A percentile compares a stretch with the other conserved stretches of the same genome.
Conservation (phyloP, 495 filamentous ascomycete species). For the Penicillium subrubescens region DNA sequence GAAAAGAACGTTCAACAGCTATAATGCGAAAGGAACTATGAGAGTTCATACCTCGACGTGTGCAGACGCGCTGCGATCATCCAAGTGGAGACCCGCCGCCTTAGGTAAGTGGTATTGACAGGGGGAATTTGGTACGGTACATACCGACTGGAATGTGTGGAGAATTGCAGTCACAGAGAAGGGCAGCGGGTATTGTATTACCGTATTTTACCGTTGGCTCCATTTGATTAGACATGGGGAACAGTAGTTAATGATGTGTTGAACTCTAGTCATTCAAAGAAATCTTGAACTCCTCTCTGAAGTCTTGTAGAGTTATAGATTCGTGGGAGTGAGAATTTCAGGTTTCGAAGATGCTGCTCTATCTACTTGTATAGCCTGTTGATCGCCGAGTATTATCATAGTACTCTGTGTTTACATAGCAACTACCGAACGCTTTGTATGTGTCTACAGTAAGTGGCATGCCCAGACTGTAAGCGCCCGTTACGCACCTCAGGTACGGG, state of each 20-base stretch:
- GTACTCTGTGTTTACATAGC: too few species aligned
- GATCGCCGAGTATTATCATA: too few species aligned
- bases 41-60: conserved; percentile 26
- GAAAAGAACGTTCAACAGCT: background rate
- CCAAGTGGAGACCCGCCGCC: conserved; percentile 18
- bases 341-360: too few species aligned
- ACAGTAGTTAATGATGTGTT: background rate
- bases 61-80: conserved; percentile 31
- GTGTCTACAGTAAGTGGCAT: too few species aligned
- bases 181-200: background rate
- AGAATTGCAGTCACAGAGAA: background rate
- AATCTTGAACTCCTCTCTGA: too few species aligned
- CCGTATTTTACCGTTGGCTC: background rate
- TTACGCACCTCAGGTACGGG: too few species aligned
- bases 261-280: too few species aligned
- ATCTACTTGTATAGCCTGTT: too few species aligned
- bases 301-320: too few species aligned
- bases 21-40: conserved; percentile 1
- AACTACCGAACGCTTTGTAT: too few species aligned
- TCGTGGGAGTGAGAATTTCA: too few species aligned
- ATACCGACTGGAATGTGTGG: background rate
- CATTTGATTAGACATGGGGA: background rate
- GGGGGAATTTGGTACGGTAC: background rate
- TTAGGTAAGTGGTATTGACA: conserved; percentile 28
- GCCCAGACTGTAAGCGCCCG: too few species aligned